These are phyloP conservation scores for Amanita rimosa DNA, from an alignment of 768 basidiomycete species.

Conservation along the genomic window DNA sequence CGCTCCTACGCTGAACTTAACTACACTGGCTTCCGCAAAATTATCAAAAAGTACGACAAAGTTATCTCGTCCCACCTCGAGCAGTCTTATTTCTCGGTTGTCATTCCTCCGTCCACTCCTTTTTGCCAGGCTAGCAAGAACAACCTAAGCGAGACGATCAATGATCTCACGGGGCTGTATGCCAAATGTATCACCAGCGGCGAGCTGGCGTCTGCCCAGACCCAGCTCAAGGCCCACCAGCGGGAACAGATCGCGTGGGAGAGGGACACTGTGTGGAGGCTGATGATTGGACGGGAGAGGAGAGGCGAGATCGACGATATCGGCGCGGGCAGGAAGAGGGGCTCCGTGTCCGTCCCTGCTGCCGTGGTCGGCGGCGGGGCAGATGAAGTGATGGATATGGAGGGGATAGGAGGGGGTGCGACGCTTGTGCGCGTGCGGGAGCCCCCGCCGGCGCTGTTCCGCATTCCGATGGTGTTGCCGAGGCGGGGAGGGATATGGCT, in stretches of 20 bases:
- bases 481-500: conserved; percentile 12
- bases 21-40: conserved; percentile 89
- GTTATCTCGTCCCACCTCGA: conserved; percentile 76
- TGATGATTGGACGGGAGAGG: conserved; percentile 82
- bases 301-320: conserved; percentile 34
- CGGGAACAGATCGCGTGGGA: conserved; percentile 96
- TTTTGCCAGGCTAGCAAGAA: conserved; percentile 59
- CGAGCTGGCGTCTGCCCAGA: conserved; percentile 55
- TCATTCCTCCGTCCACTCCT: conserved; percentile 56
- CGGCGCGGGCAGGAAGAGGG: not conserved
- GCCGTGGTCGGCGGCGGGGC: conserved; percentile 9
- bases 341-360: not conserved
- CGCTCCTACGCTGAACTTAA: conserved; percentile 88
- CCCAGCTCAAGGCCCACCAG: conserved; percentile 78
- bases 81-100: conserved; percentile 61
- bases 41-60: conserved; percentile 97
- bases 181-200: conserved; percentile 75
- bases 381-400: not conserved
- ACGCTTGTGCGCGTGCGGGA: conserved; percentile 28
- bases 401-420: conserved; percentile 20
- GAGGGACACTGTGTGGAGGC: conserved; percentile 94
- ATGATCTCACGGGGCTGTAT: conserved; percentile 60
- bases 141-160: conserved; percentile 44
- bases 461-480: conserved; percentile 42
- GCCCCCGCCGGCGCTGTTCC: conserved; percentile 33